Evolutionary conservation across 768 basidiomycete species (phyloP), one percentile per base, ranked within the genome.

Genomic region (Mycena haematopus): DNA sequence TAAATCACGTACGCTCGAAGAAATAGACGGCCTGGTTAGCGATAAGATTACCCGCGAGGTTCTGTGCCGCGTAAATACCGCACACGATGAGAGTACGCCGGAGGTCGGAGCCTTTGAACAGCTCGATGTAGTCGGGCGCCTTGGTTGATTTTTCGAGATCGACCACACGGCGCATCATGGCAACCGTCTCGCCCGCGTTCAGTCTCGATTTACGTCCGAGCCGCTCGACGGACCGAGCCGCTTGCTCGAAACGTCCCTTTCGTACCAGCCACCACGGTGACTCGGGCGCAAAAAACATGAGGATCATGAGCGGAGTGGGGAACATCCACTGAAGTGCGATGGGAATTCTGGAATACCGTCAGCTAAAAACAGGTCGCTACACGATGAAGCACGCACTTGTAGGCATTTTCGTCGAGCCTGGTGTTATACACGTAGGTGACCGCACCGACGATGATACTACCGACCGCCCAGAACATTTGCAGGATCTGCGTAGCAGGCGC

Each of bases 391-490:
- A 63, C 62, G 0, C 49, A 63, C 62, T 55, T 63, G 52, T 63
- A 63, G 21, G 62, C 62, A 5, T 51, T 54, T 21, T 52, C 54
- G 58, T 67, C 65, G 21, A 21, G 40, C 19, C 58, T 27, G 8
- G n/a, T 7, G 55, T 67, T 63, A 22, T 67, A 67, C 19, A 67
- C 65, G 52, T 52, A 67, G 50, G 65, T 63, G 62, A 67, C 65
- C 9, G 62, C 65, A 15, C 65, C 65, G 54, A 67, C 65, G 52
- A 67, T 67, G 58, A 67, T 67, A 19, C 53, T 56, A 2, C 65
- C 65, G 33, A 67, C 31, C 14, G 65, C 65, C 65, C 65, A 67
- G 65, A 67, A 67, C 65, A 67, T 67, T 40, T 67, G 65, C n/a
- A 67, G 62, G 42, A 67, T 33, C 58, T 67, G 65, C 56, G 65